Evolutionary conservation across 2,329 filamentous ascomycete species (phyloP), one percentile per base, ranked within the genome.

Genomic region (Exophiala alcalophila): DNA sequence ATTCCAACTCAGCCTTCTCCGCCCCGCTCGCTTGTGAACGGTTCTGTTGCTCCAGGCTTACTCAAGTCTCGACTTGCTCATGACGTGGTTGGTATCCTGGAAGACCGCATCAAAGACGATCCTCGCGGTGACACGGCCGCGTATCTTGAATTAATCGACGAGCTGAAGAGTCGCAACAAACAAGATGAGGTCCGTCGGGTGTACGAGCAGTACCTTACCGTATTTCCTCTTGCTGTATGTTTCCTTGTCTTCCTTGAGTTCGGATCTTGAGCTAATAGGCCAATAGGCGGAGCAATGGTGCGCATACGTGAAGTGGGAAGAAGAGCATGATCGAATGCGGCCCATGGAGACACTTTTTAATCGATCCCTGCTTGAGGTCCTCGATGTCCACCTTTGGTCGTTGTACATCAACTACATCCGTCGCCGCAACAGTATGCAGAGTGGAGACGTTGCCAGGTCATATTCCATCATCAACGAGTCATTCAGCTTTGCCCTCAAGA

Each of bases 321-420:
- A 94, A 20, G 83, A 88, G 52, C 74, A 89, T 44, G 88, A 94
- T 57, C 86, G 95, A 52, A 84, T 92, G 47, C 74, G 76, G 44
- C 80, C 80, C 32, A 82, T 94, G 11, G 91, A 96, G 64, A 75
- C 81, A 38, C 82, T 98, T 15, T 95, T 98, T 63, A 81, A 80
- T 52, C 79, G 81, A 55, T 89, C 85, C 21, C 77, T 98, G 26
- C 75, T 88, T 55, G 78, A 78, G 6, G 83, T 92, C 14, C 83
- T 86, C 8, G 86, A 91, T 61, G 84, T 97, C 26, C 79, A 85
- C 49, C 77, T 98, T 14, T 98, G 90, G 88, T 88, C 85, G 5
- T 78, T 89, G 21, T 98, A 98, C 63, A 80, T 98, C 49, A 89
- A 96, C 65, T 96, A 97, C 63, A 86, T 97, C 50, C 87, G 92